Conservation (phyloP, 2,329 filamentous ascomycete species). For the Diaporthe sp. region DNA sequence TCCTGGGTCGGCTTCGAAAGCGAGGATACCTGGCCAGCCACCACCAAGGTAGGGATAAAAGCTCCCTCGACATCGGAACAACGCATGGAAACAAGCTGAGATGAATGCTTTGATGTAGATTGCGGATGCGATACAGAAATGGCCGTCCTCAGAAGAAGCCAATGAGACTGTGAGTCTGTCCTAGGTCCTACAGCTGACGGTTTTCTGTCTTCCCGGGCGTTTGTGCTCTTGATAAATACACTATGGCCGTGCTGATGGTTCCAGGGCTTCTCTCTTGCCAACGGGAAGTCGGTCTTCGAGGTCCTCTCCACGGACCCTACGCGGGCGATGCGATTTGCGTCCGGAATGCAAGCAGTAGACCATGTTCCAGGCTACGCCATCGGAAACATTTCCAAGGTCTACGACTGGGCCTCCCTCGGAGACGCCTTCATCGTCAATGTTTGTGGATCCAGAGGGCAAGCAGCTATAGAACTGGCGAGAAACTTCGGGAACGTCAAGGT, state of each 20-base stretch:
- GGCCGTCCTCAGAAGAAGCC: neutral
- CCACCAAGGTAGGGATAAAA: neutral
- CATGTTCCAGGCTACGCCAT: neutral
- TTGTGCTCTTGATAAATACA: neutral
- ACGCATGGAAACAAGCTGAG: neutral
- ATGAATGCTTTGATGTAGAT: neutral
- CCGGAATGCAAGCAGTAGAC: neutral
- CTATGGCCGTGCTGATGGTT: neutral
- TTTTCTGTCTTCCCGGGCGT: neutral
- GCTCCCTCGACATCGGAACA: neutral
- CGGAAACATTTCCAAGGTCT: neutral
- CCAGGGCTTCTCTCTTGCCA: neutral
- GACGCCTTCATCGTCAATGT: neutral
- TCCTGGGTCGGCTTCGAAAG: neutral
- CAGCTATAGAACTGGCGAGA: neutral
- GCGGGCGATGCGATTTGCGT: neutral
- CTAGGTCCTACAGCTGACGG: neutral
- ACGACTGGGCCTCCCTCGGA: neutral
- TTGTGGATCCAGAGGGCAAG: neutral
- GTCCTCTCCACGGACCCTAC: neutral
- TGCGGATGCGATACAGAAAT: neutral
- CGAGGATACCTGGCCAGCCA: conserved; percentile 5
- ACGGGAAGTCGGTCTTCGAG: conserved; percentile 8
- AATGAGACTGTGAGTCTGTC: neutral
- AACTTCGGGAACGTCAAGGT: neutral